Evolutionary conservation across 305 asterid genomes (phyloP), one percentile per base, ranked within the genome.

Genomic region (Petunia hybrid): DNA sequence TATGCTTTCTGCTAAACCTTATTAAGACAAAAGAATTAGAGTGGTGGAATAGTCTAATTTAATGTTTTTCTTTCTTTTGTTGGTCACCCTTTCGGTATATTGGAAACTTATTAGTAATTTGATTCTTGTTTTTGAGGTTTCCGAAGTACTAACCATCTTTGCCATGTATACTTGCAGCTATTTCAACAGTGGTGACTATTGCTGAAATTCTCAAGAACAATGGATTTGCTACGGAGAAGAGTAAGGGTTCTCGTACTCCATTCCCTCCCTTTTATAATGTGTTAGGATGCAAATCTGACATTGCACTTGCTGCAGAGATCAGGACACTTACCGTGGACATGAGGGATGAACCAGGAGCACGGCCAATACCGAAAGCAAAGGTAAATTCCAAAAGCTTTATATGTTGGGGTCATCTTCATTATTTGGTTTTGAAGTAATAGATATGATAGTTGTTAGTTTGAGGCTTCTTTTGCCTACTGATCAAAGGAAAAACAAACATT

Each of bases 131-230:
- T 2, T 53, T 3, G 4, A 38, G 2, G 13, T 74, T 40, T 53
- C 45, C 61, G 3, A 38, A 74, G 65, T 10, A 51, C 38, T 74
- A 74, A 74, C 64, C 36, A 14, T n/a, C 5, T 53, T 74, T 53
- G 10, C 79, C 14, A 4, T 2, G 31, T 22, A 14, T 74, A 48
- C 43, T 51, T 83, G 62, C 93, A 91, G 93, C 97, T 60, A 92
- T 92, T 73, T 87, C 95, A 6, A 91, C 95, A 57, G 97, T 92
- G 80, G 97, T 92, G 64, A 90, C 91, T 8, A 85, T 92, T 62
- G 95, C 95, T 39, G 97, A 92, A 83, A 92, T 92, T 78, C 71
- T 92, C 43, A 92, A 92, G 92, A 91, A 92, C 91, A 88, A 88
- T 73, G 96, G 96, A 42, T 90, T 91, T 67, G 96, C 93, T 14